Evolutionary conservation across 129 eudicot species (phyloP).

Genomic region (Ambrosia trifida): DNA sequence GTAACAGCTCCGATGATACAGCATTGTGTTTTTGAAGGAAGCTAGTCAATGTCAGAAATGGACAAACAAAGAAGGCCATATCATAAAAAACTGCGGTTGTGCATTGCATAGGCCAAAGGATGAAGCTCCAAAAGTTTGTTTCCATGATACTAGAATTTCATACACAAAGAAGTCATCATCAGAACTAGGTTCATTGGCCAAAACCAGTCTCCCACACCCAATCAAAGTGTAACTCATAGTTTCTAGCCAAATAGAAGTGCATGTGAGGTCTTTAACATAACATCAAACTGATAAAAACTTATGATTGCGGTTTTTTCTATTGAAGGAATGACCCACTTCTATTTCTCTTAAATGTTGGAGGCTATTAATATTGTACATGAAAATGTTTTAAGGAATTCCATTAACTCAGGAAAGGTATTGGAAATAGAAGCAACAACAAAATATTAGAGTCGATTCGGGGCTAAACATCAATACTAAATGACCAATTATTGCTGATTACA

Average conservation of each 20-base stretch:
- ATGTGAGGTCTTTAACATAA: neutral
- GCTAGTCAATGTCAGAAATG: neutral
- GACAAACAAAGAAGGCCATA: slow-evolving; percentile 18
- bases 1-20: neutral
- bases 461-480: neutral
- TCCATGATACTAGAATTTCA: slow-evolving; percentile 26
- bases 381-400: too few species aligned
- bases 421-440: too few species aligned
- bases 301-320: neutral
- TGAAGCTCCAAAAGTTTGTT: neutral
- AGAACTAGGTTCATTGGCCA: slow-evolving; percentile 13
- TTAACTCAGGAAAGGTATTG: too few species aligned
- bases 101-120: slow-evolving; percentile 14
- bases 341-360: neutral
- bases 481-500: neutral
- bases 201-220: slow-evolving; percentile 19
- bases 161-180: slow-evolving; percentile 23
- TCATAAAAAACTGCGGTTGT: slow-evolving; percentile 21
- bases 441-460: too few species aligned
- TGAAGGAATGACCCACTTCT: neutral
- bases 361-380: too few species aligned
- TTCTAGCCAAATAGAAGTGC: neutral
- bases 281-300: neutral
- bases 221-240: neutral
- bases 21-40: slow-evolving; percentile 8